Percentiles rank a stretch among this genome's conserved stretches.
Conservation (phyloP, 345 rosid genomes). For the Populus euphratica region DNA sequence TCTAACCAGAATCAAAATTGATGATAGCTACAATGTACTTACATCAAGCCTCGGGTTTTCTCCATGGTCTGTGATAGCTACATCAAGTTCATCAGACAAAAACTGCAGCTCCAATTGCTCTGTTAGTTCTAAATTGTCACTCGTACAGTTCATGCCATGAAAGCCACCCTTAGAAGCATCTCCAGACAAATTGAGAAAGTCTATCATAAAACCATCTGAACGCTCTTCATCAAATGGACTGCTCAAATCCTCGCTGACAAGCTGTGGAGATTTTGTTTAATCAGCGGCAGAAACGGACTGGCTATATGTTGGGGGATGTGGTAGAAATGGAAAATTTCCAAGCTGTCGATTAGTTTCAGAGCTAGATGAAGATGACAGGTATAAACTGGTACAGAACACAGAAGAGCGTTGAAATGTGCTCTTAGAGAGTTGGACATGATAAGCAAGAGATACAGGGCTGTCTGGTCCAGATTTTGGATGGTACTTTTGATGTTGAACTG, state of each 20-base stretch:
- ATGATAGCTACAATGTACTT: constrained; percentile 22
- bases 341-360: constrained; percentile 54
- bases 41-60: constrained; percentile 84
- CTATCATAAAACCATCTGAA: constrained; percentile 47
- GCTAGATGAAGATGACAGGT: constrained; percentile 65
- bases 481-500: constrained; percentile 17
- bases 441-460: constrained; percentile 38
- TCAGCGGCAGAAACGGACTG: constrained; percentile 51
- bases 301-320: constrained; percentile 48
- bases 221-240: constrained; percentile 41
- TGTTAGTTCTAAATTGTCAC: constrained; percentile 40
- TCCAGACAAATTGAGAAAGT: constrained; percentile 48
- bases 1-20: too few species aligned
- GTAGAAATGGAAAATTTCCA: constrained; percentile 79
- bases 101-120: constrained; percentile 74
- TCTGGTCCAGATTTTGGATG: constrained; percentile 32
- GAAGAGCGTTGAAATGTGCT: constrained; percentile 63
- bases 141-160: constrained; percentile 41
- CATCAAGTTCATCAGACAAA: constrained; percentile 76
- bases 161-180: constrained; percentile 50
- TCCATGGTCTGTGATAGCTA: constrained; percentile 65
- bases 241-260: constrained; percentile 45
- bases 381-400: constrained; percentile 70
- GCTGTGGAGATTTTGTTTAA: constrained; percentile 49
- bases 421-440: constrained; percentile 32